Evolutionary conservation across 169 alveolate genomes (phyloP).

Genomic region (Ichthyophthirius multifiliis): DNA sequence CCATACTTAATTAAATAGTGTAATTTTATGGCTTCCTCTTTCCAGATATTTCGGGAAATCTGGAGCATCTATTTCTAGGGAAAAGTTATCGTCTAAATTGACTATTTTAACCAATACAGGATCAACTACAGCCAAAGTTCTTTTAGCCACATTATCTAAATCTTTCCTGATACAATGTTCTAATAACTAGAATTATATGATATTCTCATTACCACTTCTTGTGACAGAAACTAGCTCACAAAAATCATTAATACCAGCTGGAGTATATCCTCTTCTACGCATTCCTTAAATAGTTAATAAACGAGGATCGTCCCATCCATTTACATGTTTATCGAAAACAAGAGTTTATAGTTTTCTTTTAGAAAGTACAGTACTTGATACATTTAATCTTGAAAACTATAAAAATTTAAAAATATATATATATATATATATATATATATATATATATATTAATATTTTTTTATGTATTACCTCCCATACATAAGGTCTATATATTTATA

Average conservation of each 20-base stretch:
- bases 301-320: conserved; percentile 99
- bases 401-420: neutral
- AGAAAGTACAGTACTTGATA: conserved; percentile 94
- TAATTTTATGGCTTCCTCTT: neutral
- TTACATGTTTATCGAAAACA: conserved; percentile 91
- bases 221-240: conserved; percentile 94
- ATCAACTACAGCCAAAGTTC: conserved; percentile 87
- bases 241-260: conserved; percentile 88
- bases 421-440: neutral
- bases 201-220: conserved; percentile 92
- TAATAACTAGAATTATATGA: conserved; percentile 90
- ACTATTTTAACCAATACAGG: conserved; percentile 80
- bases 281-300: conserved; percentile 98
- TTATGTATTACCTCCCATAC: conserved; percentile 70
- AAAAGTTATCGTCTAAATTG: conserved; percentile 36
- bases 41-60: conserved; percentile 27
- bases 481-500: conserved; percentile 85
- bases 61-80: conserved; percentile 6
- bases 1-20: neutral
- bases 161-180: conserved; percentile 94
- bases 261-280: conserved; percentile 96
- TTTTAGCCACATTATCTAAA: conserved; percentile 82
- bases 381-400: conserved; percentile 98
- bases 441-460: neutral
- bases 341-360: conserved; percentile 95